Base-by-base conservation (phyloP, 2,329 filamentous ascomycete genomes). In the Grosmannia serpens region DNA sequence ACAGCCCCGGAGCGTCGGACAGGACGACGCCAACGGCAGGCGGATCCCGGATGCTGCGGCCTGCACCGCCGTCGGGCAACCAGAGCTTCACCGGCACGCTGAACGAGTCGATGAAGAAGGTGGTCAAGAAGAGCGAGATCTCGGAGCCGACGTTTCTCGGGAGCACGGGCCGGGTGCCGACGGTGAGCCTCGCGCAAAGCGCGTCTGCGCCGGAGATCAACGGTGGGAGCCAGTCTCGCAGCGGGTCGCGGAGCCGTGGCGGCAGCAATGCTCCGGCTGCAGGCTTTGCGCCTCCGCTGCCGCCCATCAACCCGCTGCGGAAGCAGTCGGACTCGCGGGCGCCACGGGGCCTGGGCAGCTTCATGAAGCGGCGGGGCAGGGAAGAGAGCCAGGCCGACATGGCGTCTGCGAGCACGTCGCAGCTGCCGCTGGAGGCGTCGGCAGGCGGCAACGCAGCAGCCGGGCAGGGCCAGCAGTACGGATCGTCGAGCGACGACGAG, bases 291-390 rank as follows among this genome's bases (percentile, higher is more conserved):
- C 80, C 81, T 2, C 81, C 81, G 2, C 56, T 84, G 41, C 81
- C 81, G 2, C 80, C 81, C 1, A 80, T 84, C 66, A 84, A 84
- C 65, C 81, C 81, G 31, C 74, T 79, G 54, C 75, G 81, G 11
- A 72, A 70, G 53, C 69, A 71, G 54, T 70, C 75, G 15, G 68
- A 66, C 15, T 67, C 69, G 0, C 69, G 66, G 35, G 65, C 67
- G 3, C 53, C 58, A 8, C 75, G 78, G 57, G 75, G 74, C 11
- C 67, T 74, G n/a, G 71, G 70, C 27, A 68, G 69, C 4, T 61
- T 75, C 24, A 63, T 68, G 46, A 70, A 71, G 22, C 69, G 70
- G 8, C 22, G 67, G 67, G 41, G 49, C 33, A 38, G 35, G 15
- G 70, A 69, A 6, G 73, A 75, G 13, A 70, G 52, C 13, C 22